Conservation (phyloP, 345 rosid genomes). For the Euphorbia lathyris region DNA sequence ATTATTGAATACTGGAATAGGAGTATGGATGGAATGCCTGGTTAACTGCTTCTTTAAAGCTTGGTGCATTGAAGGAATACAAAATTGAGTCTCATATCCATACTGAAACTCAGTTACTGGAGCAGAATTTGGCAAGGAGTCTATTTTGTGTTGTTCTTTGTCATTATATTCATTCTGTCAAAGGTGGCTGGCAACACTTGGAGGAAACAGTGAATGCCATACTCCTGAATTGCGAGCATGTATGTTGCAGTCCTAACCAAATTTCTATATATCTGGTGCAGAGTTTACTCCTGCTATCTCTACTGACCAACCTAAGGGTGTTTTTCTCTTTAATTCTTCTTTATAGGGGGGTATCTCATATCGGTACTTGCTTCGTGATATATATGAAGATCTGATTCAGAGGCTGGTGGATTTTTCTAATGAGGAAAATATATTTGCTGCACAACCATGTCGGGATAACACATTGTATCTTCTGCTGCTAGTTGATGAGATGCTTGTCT, state of each 20-base stretch:
- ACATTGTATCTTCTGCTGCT: conserved; percentile 69
- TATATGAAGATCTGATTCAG: conserved; percentile 65
- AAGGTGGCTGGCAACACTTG: conserved; percentile 97
- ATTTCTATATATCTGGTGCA: conserved; percentile 6
- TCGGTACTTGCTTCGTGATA: conserved; percentile 64
- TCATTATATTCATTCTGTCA: conserved; percentile 68
- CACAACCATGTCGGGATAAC: conserved; percentile 94
- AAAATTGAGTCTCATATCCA: conserved; percentile 37
- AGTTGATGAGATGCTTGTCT: conserved; percentile 84
- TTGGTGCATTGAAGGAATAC: conserved; percentile 62
- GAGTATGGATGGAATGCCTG: conserved; percentile 96
- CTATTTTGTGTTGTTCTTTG: conserved; percentile 77
- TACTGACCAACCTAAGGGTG: conserved; percentile 4
- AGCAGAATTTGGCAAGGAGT: conserved; percentile 63
- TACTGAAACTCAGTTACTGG: conserved; percentile 45
- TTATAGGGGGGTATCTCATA: conserved; percentile 57
- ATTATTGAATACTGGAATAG: conserved; percentile 38
- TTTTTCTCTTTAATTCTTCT: conserved; percentile 20
- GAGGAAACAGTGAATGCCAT: conserved; percentile 90
- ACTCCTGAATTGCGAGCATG: conserved; percentile 59
- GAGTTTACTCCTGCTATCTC: background rate
- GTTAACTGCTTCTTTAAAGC: conserved; percentile 67
- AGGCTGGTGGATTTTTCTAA: conserved; percentile 68
- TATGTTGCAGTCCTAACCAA: conserved; percentile 33
- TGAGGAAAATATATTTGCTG: conserved; percentile 78